phyloP scores from a whole-genome alignment of 305 asterid species.

The Stenogyne calaminthoides region DNA sequence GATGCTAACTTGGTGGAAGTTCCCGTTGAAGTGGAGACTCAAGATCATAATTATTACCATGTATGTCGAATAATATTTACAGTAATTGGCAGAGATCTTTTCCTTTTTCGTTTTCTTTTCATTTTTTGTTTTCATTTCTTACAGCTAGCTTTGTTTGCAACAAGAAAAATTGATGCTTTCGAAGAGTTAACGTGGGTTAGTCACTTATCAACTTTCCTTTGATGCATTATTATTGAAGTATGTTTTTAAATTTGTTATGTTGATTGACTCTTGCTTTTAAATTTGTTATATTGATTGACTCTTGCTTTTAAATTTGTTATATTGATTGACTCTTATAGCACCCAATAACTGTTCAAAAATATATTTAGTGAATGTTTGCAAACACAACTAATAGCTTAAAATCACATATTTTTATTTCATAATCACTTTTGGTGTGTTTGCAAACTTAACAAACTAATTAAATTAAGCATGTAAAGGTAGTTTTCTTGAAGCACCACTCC shows the following conservation, averaged over 20 bases:
- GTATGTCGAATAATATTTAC: slow-evolving; percentile 29
- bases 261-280: too few species aligned
- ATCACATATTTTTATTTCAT: too few species aligned
- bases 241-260: neutral
- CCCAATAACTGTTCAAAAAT: neutral
- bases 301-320: too few species aligned
- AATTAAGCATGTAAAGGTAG: too few species aligned
- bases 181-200: slow-evolving; percentile 67
- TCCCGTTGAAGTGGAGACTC: slow-evolving; percentile 64
- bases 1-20: slow-evolving; percentile 56
- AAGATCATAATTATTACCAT: slow-evolving; percentile 59
- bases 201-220: neutral
- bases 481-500: too few species aligned
- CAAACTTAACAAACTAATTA: too few species aligned
- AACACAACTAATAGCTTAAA: too few species aligned
- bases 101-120: neutral
- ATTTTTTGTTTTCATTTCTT: slow-evolving; percentile 10
- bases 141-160: slow-evolving; percentile 60
- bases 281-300: too few species aligned
- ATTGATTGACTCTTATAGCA: neutral
- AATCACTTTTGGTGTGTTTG: too few species aligned
- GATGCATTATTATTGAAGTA: neutral
- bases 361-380: too few species aligned
- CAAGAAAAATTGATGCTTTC: slow-evolving; percentile 44
- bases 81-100: too few species aligned